Evolutionary conservation across 2,329 filamentous ascomycete genomes (phyloP).

Genomic region (Ceratocystis variospora): DNA sequence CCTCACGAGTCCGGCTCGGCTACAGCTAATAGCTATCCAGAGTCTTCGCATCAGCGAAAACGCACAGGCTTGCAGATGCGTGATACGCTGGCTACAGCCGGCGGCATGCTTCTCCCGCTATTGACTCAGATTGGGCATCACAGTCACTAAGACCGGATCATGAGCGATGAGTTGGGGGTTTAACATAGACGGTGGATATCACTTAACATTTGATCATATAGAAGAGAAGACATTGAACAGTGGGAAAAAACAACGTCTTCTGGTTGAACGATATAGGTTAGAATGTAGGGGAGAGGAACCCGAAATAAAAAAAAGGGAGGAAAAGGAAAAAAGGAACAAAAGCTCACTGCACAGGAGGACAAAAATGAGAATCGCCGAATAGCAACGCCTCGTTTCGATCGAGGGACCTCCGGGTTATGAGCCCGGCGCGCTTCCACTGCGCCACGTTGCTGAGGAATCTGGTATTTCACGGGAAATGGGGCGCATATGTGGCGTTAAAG

Average conservation of each 20-base stretch:
- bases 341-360: not conserved
- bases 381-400: constrained; percentile 20
- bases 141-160: constrained; percentile 39
- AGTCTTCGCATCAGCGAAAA: constrained; percentile 37
- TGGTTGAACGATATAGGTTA: not conserved
- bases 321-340: not conserved
- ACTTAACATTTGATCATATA: too few relatives aligned
- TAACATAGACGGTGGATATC: not conserved
- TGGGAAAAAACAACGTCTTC: too few relatives aligned
- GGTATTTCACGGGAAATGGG: not conserved
- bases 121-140: constrained; percentile 67
- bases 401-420: constrained; percentile 20
- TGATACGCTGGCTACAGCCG: constrained; percentile 56
- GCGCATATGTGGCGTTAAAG: not conserved
- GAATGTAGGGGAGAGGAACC: not conserved
- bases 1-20: constrained; percentile 42
- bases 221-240: too few relatives aligned
- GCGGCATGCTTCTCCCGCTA: constrained; percentile 65
- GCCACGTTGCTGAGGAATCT: constrained; percentile 15
- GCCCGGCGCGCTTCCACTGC: constrained; percentile 20
- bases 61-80: constrained; percentile 46
- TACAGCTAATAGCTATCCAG: constrained; percentile 34
- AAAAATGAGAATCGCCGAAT: not conserved
- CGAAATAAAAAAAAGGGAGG: not conserved
- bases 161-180: not conserved